Percentiles rank a stretch among this genome's conserved stretches.
These are phyloP conservation scores for Balakata baccata DNA, from an alignment of 345 rosid species.

Conservation along the genomic window DNA sequence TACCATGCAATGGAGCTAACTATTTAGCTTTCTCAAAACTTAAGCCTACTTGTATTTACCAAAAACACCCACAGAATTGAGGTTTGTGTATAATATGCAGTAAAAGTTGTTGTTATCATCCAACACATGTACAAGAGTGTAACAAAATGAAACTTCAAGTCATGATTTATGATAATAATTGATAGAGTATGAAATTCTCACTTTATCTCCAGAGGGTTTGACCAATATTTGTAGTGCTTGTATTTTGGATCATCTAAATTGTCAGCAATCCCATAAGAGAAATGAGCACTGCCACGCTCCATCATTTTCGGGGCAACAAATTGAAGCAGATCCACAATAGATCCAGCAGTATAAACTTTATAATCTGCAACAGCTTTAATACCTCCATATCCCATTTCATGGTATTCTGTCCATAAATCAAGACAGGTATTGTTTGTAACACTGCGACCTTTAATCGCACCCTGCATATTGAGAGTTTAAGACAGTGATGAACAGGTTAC, in stretches of 20 bases:
- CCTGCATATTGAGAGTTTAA: constrained; percentile 59
- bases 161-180: not conserved
- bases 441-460: constrained; percentile 67
- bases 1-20: not conserved
- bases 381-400: constrained; percentile 86
- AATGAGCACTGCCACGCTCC: constrained; percentile 82
- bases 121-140: not conserved
- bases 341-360: constrained; percentile 71
- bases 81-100: not conserved
- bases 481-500: not conserved
- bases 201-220: constrained; percentile 91
- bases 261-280: constrained; percentile 91
- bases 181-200: constrained; percentile 34
- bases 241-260: constrained; percentile 86
- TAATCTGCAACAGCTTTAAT: constrained; percentile 76
- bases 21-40: not conserved
- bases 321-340: constrained; percentile 60
- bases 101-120: not conserved
- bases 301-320: constrained; percentile 95
- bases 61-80: not conserved
- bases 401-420: constrained; percentile 94
- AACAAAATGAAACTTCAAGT: not conserved
- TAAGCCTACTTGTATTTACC: not conserved
- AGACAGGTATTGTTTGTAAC: constrained; percentile 63
- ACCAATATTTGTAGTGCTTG: constrained; percentile 79